These are phyloP conservation scores for Cenococcum geophilum DNA, from an alignment of 495 filamentous ascomycete genomes.

Conservation along the genomic window DNA sequence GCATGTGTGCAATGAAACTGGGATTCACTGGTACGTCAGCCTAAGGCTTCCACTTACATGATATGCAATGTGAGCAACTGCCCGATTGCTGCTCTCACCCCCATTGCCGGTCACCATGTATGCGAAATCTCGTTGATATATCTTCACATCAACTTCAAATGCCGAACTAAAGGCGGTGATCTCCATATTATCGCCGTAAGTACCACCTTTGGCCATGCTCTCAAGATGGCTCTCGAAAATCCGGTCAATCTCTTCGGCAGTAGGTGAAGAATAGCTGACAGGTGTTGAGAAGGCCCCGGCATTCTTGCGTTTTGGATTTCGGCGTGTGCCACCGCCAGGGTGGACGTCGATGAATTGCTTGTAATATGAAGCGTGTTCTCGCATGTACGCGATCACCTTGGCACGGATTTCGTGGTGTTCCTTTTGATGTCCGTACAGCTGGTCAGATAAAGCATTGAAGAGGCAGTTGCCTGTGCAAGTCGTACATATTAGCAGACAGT, in stretches of 20 bases:
- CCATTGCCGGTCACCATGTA: slow-evolving; percentile 31
- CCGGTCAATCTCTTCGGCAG: slow-evolving; percentile 53
- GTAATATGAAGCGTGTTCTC: slow-evolving; percentile 54
- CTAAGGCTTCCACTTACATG: slow-evolving; percentile 50
- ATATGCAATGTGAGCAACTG: slow-evolving; percentile 56
- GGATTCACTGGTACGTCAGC: background rate
- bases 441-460: slow-evolving; percentile 71
- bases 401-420: slow-evolving; percentile 55
- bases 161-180: slow-evolving; percentile 61
- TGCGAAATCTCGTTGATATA: slow-evolving; percentile 51
- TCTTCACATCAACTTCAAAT: slow-evolving; percentile 57
- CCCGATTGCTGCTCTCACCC: slow-evolving; percentile 36
- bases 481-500: background rate
- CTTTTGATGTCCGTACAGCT: slow-evolving; percentile 60
- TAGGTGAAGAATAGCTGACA: slow-evolving; percentile 36
- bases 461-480: slow-evolving; percentile 59
- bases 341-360: slow-evolving; percentile 58
- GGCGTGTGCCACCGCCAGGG: slow-evolving; percentile 43
- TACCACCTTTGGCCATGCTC: slow-evolving; percentile 55
- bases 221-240: slow-evolving; percentile 58
- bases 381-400: slow-evolving; percentile 58
- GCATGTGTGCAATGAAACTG: background rate
- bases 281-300: slow-evolving; percentile 44
- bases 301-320: slow-evolving; percentile 58
- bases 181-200: slow-evolving; percentile 68